Percentiles rank a stretch among this genome's conserved stretches.
Evolutionary conservation across 2,329 filamentous ascomycete species (phyloP).

Genomic region (Albifimbria verrucaria): DNA sequence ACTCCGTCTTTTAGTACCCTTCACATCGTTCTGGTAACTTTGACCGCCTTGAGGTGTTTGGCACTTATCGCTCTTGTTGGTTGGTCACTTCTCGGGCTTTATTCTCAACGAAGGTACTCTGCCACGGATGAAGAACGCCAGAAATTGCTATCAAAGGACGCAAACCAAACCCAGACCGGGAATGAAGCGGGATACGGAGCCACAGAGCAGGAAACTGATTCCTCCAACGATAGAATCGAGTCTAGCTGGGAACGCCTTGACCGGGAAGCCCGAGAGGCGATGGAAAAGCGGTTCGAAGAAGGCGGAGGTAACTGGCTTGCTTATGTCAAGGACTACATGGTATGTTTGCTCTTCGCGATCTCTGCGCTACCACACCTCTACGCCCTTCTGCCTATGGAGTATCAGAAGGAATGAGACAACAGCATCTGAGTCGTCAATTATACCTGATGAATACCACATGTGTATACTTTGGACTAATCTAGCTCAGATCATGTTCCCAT

Average conservation of each 20-base stretch:
- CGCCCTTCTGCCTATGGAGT: too few relatives aligned
- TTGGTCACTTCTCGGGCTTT: slow-evolving; percentile 18
- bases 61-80: slow-evolving; percentile 27
- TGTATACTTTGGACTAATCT: too few relatives aligned
- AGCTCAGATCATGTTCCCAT: slow-evolving; percentile 68
- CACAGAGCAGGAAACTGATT: slow-evolving; percentile 32
- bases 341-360: too few relatives aligned
- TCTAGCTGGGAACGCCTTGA: slow-evolving; percentile 52
- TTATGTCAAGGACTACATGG: slow-evolving; percentile 71
- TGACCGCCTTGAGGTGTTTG: slow-evolving; percentile 11
- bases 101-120: slow-evolving; percentile 18
- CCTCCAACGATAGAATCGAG: slow-evolving; percentile 40
- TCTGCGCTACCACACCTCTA: too few relatives aligned
- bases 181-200: slow-evolving; percentile 38
- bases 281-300: slow-evolving; percentile 67
- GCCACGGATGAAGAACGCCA: slow-evolving; percentile 55
- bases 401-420: too few relatives aligned
- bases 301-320: slow-evolving; percentile 69
- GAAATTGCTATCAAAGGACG: slow-evolving; percentile 44
- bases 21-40: too few relatives aligned
- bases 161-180: slow-evolving; percentile 10
- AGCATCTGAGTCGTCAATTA: too few relatives aligned
- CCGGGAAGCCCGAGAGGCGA: slow-evolving; percentile 53
- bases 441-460: too few relatives aligned
- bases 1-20: too few relatives aligned